Percentiles rank a stretch among this genome's conserved stretches.
These are phyloP conservation scores for Wickerhamomyces xylosicus DNA, from an alignment of 805 yeast genomes.

Conservation along the genomic window DNA sequence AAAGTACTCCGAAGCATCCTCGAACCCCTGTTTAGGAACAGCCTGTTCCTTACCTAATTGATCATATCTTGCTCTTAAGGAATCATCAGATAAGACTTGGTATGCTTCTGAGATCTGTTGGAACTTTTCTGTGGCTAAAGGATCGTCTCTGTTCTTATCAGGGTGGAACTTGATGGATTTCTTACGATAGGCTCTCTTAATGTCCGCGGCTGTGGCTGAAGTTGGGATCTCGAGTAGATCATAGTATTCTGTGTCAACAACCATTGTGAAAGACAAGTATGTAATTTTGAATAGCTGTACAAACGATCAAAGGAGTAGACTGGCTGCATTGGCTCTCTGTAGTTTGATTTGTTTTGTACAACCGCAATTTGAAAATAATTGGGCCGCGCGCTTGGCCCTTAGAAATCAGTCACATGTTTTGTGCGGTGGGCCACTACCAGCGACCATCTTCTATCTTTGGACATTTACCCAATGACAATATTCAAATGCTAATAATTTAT, in stretches of 20 bases:
- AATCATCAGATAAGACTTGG: slow-evolving; percentile 69
- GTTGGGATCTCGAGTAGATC: slow-evolving; percentile 63
- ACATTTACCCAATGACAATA: not conserved
- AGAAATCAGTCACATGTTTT: too few species aligned
- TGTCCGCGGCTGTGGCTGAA: slow-evolving; percentile 68
- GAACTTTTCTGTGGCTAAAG: slow-evolving; percentile 77
- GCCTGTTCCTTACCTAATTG: slow-evolving; percentile 75
- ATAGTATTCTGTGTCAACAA: slow-evolving; percentile 71
- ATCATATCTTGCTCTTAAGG: slow-evolving; percentile 66
- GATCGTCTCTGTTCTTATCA: slow-evolving; percentile 69
- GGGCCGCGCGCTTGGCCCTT: too few species aligned
- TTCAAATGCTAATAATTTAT: not conserved
- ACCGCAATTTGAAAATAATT: too few species aligned
- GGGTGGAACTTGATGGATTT: slow-evolving; percentile 89
- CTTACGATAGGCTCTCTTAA: slow-evolving; percentile 89
- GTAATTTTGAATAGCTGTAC: not conserved
- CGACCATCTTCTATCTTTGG: too few species aligned
- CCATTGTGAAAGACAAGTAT: slow-evolving; percentile 12
- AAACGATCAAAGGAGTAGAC: too few species aligned
- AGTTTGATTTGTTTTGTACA: too few species aligned
- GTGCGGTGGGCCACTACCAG: too few species aligned
- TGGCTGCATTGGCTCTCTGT: too few species aligned
- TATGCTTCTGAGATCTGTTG: slow-evolving; percentile 67
- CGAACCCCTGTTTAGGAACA: slow-evolving; percentile 60
- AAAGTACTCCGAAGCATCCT: slow-evolving; percentile 83